Evolutionary conservation across 2,329 filamentous ascomycete genomes (phyloP).

Genomic region (Parastagonospora avenae): DNA sequence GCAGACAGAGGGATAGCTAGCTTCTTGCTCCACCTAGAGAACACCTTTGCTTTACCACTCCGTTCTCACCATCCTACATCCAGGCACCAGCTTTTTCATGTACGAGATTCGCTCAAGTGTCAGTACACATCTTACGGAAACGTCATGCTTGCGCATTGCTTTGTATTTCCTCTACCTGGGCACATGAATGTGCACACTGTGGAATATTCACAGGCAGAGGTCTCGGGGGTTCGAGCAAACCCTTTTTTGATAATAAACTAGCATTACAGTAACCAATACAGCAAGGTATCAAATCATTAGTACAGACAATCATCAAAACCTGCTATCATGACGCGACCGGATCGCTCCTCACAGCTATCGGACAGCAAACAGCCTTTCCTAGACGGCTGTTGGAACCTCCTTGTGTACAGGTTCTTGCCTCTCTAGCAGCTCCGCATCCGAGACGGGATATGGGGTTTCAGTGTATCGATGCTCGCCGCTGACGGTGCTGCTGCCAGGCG

Average conservation of each 20-base stretch:
- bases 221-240: neutral
- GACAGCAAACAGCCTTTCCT: slow-evolving; percentile 1
- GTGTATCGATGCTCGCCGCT: slow-evolving; percentile 22
- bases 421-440: slow-evolving; percentile 37
- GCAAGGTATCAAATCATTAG: slow-evolving; percentile 18
- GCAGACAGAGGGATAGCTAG: slow-evolving; percentile 11
- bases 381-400: slow-evolving; percentile 14
- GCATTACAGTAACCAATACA: neutral
- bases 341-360: neutral
- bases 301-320: slow-evolving; percentile 16
- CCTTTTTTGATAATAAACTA: neutral
- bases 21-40: neutral
- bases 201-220: neutral
- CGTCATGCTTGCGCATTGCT: neutral
- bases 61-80: neutral
- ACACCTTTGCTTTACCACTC: slow-evolving; percentile 4
- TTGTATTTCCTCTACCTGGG: neutral
- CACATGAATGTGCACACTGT: too few species aligned
- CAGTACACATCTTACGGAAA: neutral
- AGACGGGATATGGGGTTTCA: slow-evolving; percentile 32
- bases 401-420: slow-evolving; percentile 15
- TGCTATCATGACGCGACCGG: neutral
- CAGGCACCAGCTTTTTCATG: slow-evolving; percentile 14
- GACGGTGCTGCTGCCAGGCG: slow-evolving; percentile 24
- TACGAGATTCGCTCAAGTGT: neutral